phyloP scores from a whole-genome alignment of 805 yeast genomes.

The Saccharomycopsis fodiens region DNA sequence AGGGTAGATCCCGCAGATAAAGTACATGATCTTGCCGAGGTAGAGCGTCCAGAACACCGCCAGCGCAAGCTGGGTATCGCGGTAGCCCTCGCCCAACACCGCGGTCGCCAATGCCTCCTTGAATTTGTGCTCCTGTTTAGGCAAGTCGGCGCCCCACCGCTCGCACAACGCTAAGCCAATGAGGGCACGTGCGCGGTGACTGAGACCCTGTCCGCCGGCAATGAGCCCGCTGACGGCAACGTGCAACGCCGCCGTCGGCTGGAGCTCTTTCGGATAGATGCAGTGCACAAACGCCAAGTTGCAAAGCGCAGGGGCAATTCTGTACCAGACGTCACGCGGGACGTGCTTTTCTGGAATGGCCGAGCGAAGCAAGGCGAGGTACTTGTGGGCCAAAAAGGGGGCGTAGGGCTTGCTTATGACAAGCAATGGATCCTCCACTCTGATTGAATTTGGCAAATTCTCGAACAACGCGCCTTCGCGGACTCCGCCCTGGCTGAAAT shows the following conservation, averaged over 20 bases:
- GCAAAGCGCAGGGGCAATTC: slow-evolving; percentile 65
- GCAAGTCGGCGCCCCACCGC: slow-evolving; percentile 76
- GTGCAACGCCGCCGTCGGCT: slow-evolving; percentile 65
- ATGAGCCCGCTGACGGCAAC: slow-evolving; percentile 69
- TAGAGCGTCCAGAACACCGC: slow-evolving; percentile 68
- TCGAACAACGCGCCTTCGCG: slow-evolving; percentile 70
- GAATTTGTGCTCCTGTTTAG: slow-evolving; percentile 43
- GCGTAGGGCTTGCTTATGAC: slow-evolving; percentile 70
- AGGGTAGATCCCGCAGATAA: slow-evolving; percentile 74
- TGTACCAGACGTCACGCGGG: slow-evolving; percentile 48
- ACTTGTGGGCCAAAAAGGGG: slow-evolving; percentile 52
- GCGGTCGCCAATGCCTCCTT: slow-evolving; percentile 40
- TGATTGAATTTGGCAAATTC: slow-evolving; percentile 46
- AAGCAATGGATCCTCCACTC: slow-evolving; percentile 59
- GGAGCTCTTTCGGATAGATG: slow-evolving; percentile 69
- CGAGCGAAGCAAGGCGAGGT: slow-evolving; percentile 43
- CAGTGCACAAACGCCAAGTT: slow-evolving; percentile 72
- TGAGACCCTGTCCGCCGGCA: slow-evolving; percentile 68
- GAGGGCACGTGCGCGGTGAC: slow-evolving; percentile 63
- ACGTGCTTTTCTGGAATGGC: slow-evolving; percentile 49
- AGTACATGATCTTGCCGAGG: slow-evolving; percentile 67
- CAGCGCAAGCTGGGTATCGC: slow-evolving; percentile 37
- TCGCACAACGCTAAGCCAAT: slow-evolving; percentile 70
- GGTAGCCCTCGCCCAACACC: slow-evolving; percentile 35
- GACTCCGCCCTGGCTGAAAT: slow-evolving; percentile 71